Conservation (phyloP, 768 basidiomycete species). For the Lactifluus pinguis region DNA sequence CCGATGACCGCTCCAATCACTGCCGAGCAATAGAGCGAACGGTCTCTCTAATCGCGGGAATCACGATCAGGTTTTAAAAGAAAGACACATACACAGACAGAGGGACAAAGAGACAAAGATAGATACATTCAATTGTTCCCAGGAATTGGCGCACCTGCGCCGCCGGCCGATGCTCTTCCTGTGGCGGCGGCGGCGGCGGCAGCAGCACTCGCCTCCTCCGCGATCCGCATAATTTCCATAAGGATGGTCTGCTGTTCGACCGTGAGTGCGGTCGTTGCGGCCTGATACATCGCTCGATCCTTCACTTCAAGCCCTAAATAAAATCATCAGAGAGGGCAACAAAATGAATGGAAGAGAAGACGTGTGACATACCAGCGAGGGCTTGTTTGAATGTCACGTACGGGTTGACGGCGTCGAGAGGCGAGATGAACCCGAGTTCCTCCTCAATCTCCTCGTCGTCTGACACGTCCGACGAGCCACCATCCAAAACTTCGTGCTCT, state of each 20-base stretch:
- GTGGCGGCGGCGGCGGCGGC: neutral
- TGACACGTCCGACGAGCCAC: slow-evolving; percentile 26
- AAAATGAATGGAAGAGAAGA: too few relatives aligned
- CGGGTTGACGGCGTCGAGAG: slow-evolving; percentile 70
- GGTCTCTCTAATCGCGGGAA: neutral
- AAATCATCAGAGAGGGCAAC: neutral
- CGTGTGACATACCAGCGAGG: slow-evolving; percentile 49
- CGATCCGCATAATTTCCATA: slow-evolving; percentile 70
- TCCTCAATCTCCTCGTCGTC: slow-evolving; percentile 59
- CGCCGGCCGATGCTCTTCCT: neutral
- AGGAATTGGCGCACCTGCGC: neutral
- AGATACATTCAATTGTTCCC: neutral
- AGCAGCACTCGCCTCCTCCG: neutral
- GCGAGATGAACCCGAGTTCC: slow-evolving; percentile 79
- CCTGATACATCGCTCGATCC: slow-evolving; percentile 59
- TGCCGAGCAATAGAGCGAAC: neutral
- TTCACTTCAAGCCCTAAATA: slow-evolving; percentile 63
- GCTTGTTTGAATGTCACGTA: slow-evolving; percentile 74
- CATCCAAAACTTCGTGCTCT: slow-evolving; percentile 15
- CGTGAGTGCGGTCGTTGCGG: slow-evolving; percentile 58
- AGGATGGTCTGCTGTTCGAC: slow-evolving; percentile 72
- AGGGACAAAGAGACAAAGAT: neutral
- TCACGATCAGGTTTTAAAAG: neutral
- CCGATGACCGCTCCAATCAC: neutral
- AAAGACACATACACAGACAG: too few relatives aligned